These are phyloP conservation scores for Penicillium coffeae DNA, from an alignment of 495 filamentous ascomycete genomes.

Conservation along the genomic window DNA sequence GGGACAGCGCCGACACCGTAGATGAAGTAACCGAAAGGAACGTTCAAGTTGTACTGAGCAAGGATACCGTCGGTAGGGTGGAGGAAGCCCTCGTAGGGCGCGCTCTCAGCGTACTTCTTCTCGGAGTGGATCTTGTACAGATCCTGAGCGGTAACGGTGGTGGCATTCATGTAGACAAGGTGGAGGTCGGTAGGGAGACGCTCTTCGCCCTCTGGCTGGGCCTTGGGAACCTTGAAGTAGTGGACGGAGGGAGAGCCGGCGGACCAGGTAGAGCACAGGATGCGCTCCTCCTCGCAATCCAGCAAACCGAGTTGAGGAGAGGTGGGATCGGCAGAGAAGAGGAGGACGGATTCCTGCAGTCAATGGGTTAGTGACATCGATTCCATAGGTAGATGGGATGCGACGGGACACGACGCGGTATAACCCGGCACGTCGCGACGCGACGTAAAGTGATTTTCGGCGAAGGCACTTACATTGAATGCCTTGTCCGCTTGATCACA, in stretches of 20 bases:
- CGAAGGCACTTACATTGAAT: conserved; percentile 48
- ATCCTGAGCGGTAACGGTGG: conserved; percentile 58
- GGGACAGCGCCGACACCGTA: conserved; percentile 54
- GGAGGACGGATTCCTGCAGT: conserved; percentile 58
- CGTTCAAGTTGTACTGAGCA: conserved; percentile 58
- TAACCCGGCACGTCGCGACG: neutral
- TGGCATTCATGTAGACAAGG: conserved; percentile 60
- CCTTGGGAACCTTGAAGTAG: conserved; percentile 68
- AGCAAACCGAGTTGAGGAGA: conserved; percentile 68
- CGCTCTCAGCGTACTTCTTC: conserved; percentile 52
- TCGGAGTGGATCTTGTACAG: conserved; percentile 61
- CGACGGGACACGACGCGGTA: neutral
- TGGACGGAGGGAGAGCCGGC: conserved; percentile 66
- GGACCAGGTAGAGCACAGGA: conserved; percentile 82
- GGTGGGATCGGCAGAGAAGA: conserved; percentile 62
- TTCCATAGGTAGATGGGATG: neutral
- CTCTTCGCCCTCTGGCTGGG: conserved; percentile 36
- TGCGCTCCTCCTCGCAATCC: conserved; percentile 73
- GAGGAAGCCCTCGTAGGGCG: conserved; percentile 65
- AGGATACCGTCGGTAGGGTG: conserved; percentile 78
- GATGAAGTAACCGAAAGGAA: conserved; percentile 68
- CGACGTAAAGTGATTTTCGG: no score
- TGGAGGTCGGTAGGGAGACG: conserved; percentile 46
- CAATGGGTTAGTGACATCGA: neutral
- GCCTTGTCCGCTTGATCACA: conserved; percentile 51